A percentile compares a stretch with the other conserved stretches of the same genome.
Conservation (phyloP, 177 flowering plant genomes). For the Telopea speciosissima region DNA sequence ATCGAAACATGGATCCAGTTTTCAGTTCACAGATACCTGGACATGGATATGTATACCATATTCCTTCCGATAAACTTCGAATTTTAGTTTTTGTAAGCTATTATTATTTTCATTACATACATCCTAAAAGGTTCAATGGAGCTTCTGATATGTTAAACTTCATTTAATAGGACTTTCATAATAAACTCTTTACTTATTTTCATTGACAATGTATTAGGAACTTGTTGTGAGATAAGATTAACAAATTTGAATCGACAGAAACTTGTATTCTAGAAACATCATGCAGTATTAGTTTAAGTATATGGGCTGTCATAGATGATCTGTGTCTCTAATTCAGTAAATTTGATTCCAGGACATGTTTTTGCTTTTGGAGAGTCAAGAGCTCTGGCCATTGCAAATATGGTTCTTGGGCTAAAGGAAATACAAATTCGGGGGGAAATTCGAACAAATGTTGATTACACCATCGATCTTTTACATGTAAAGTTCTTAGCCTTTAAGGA, state of each 20-base stretch:
- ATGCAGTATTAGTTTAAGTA: neutral
- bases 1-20: neutral
- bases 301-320: neutral
- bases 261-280: neutral
- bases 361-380: slow-evolving; percentile 99
- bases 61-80: neutral
- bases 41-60: neutral
- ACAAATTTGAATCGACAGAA: neutral
- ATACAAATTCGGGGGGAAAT: slow-evolving; percentile 99
- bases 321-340: slow-evolving; percentile 4
- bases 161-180: neutral
- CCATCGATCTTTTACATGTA: slow-evolving; percentile 98
- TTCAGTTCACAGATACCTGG: neutral
- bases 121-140: neutral
- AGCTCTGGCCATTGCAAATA: slow-evolving; percentile 92
- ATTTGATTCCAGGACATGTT: slow-evolving; percentile 70
- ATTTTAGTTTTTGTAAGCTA: no score
- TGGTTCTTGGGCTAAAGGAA: slow-evolving; percentile 99
- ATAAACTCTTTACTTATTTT: no score
- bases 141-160: neutral
- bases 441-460: slow-evolving; percentile 97
- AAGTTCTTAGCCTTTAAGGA: slow-evolving; percentile 17
- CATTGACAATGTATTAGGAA: neutral
- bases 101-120: neutral
- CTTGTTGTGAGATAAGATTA: neutral